These are phyloP conservation scores for Pelargonium cotyledonis DNA, from an alignment of 441 rosid genomes.

Conservation along the genomic window DNA sequence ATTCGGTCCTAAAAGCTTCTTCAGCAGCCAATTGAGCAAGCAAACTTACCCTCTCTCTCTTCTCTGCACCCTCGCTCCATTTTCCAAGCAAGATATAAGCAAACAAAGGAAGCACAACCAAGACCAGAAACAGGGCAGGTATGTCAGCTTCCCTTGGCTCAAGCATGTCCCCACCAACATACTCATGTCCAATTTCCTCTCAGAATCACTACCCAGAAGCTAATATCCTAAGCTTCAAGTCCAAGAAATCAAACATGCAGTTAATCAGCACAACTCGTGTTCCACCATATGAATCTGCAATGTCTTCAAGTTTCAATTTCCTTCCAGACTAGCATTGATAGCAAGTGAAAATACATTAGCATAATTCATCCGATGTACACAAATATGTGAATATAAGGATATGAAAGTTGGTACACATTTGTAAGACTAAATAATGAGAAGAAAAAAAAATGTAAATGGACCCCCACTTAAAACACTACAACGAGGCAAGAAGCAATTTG, in stretches of 20 bases:
- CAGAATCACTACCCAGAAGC: conserved; percentile 23
- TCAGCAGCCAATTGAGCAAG: conserved; percentile 74
- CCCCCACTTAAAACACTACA: no score
- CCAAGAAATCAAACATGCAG: conserved; percentile 21
- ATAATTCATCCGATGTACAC: no score
- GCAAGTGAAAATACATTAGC: no score
- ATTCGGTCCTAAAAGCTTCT: conserved; percentile 61
- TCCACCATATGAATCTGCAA: neutral
- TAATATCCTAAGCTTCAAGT: conserved; percentile 28
- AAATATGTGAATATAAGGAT: no score
- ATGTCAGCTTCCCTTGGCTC: conserved; percentile 88
- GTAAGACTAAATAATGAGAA: no score
- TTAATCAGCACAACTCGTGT: conserved; percentile 5
- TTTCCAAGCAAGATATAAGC: conserved; percentile 68
- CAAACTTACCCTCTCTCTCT: conserved; percentile 49
- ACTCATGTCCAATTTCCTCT: conserved; percentile 57
- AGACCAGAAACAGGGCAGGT: conserved; percentile 64
- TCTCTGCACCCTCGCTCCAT: conserved; percentile 70
- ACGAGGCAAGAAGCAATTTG: no score
- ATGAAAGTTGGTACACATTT: no score
- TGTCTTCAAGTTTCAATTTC: neutral
- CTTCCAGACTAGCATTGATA: neutral
- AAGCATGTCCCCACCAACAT: conserved; percentile 75
- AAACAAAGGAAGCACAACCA: conserved; percentile 77
- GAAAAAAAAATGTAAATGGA: no score